phyloP scores from a whole-genome alignment of 441 rosid genomes.

The Euphorbia schlechtendalii region DNA sequence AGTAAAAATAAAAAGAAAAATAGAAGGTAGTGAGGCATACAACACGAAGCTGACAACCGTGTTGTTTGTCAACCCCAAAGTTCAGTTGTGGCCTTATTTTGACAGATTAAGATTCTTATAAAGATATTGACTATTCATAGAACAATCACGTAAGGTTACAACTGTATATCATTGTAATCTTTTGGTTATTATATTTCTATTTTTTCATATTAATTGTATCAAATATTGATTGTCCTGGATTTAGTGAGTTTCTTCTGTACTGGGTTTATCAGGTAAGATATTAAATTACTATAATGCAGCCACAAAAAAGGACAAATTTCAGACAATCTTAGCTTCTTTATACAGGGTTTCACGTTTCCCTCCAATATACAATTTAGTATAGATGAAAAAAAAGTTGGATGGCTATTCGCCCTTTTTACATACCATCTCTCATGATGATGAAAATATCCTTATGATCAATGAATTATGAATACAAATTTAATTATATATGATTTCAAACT shows the following conservation, averaged over 20 bases:
- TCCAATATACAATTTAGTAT: too few relatives aligned
- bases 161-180: constrained; percentile 8
- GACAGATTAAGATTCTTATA: constrained; percentile 38
- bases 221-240: background rate
- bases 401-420: too few relatives aligned
- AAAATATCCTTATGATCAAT: too few relatives aligned
- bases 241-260: background rate
- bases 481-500: too few relatives aligned
- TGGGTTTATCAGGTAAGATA: background rate
- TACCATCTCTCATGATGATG: too few relatives aligned
- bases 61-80: constrained; percentile 33
- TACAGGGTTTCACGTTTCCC: too few relatives aligned
- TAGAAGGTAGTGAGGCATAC: constrained; percentile 7
- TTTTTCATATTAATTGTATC: too few relatives aligned
- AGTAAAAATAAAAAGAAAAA: background rate
- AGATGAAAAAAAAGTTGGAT: too few relatives aligned
- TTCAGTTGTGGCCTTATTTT: constrained; percentile 29
- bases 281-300: constrained; percentile 14
- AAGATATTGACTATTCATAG: constrained; percentile 38
- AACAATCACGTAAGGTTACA: constrained; percentile 21
- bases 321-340: constrained; percentile 3
- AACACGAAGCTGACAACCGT: constrained; percentile 25
- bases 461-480: too few relatives aligned
- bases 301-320: constrained; percentile 10
- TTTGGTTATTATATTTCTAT: constrained; percentile 2